Evolutionary conservation across 306 rosid species (phyloP).

Genomic region (Prosopis cineraria): DNA sequence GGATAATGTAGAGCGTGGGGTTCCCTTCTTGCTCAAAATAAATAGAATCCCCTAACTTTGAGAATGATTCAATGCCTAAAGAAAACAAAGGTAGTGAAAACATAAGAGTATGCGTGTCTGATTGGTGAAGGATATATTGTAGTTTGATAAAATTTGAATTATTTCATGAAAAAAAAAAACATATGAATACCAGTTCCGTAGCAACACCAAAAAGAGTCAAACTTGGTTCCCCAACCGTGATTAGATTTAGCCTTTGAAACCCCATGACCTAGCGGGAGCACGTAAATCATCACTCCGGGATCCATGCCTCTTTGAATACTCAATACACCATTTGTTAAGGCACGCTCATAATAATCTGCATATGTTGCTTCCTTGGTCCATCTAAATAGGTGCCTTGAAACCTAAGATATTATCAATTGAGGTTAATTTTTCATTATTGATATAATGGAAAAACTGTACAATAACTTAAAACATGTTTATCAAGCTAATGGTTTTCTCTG

Average conservation of each 20-base stretch:
- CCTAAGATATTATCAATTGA: constrained; percentile 1
- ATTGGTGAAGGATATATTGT: neutral
- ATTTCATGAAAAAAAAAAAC: neutral
- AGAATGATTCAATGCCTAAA: neutral
- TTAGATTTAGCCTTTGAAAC: neutral
- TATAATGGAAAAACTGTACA: neutral
- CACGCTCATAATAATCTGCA: neutral
- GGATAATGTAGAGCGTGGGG: neutral
- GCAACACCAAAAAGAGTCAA: constrained; percentile 5
- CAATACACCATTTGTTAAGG: neutral
- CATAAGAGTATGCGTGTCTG: no score
- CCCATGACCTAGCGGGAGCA: neutral
- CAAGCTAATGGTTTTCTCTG: neutral
- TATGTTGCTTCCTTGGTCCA: neutral
- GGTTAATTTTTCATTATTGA: neutral
- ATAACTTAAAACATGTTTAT: neutral
- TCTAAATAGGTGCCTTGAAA: neutral
- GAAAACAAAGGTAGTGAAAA: no score
- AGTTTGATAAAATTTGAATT: neutral
- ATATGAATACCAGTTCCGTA: neutral
- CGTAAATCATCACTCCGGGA: neutral
- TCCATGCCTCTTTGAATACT: neutral
- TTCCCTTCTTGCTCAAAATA: neutral
- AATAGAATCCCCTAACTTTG: neutral
- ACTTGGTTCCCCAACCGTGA: neutral